Conservation (phyloP, 2,329 filamentous ascomycete species). For the Epichloe scottii region DNA sequence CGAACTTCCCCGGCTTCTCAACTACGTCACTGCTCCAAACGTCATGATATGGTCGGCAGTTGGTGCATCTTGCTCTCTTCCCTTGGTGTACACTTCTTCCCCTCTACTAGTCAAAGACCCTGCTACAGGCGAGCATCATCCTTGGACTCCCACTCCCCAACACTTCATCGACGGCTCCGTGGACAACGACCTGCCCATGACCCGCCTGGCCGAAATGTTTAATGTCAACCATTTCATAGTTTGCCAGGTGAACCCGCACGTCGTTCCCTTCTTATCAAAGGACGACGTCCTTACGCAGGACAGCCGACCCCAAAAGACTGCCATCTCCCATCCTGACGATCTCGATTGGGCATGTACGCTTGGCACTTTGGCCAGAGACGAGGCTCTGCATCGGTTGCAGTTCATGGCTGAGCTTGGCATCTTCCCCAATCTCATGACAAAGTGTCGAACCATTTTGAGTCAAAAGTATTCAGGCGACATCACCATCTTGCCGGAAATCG, state of each 20-base stretch:
- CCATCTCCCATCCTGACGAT: slow-evolving; percentile 21
- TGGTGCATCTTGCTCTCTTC: slow-evolving; percentile 89
- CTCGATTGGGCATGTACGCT: slow-evolving; percentile 52
- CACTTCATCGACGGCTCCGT: slow-evolving; percentile 92
- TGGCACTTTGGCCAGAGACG: slow-evolving; percentile 63
- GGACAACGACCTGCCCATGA: slow-evolving; percentile 88
- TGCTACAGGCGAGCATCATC: slow-evolving; percentile 58
- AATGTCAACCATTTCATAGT: slow-evolving; percentile 98
- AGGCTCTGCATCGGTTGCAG: slow-evolving; percentile 69
- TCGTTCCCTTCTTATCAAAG: slow-evolving; percentile 70
- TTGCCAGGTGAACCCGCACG: slow-evolving; percentile 90
- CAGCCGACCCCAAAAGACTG: slow-evolving; percentile 13
- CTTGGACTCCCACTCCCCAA: slow-evolving; percentile 78
- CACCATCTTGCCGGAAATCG: slow-evolving; percentile 76
- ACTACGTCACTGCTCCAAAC: slow-evolving; percentile 87
- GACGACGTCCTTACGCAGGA: slow-evolving; percentile 47
- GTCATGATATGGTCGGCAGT: slow-evolving; percentile 96
- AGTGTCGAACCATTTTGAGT: slow-evolving; percentile 67
- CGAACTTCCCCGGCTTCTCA: slow-evolving; percentile 74
- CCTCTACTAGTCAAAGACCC: slow-evolving; percentile 77
- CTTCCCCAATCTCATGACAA: slow-evolving; percentile 66
- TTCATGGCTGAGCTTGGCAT: slow-evolving; percentile 69
- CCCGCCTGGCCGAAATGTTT: slow-evolving; percentile 82
- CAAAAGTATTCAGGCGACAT: slow-evolving; percentile 94
- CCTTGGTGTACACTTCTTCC: slow-evolving; percentile 69